These are phyloP conservation scores for Triticum monococcum DNA, from an alignment of 176 grass and related monocot genomes.

Conservation along the genomic window DNA sequence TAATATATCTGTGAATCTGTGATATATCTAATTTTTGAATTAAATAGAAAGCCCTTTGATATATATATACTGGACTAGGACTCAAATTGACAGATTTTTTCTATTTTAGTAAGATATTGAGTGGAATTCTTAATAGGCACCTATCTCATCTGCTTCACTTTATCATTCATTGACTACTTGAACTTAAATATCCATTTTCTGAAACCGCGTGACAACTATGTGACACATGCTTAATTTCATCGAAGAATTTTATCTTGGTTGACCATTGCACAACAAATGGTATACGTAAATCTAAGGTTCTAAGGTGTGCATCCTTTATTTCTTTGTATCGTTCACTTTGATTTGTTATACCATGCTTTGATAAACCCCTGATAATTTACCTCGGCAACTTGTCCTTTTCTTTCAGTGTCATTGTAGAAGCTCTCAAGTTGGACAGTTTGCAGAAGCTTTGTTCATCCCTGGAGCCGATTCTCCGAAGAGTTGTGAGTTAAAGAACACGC, in stretches of 20 bases:
- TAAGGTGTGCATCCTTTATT: neutral
- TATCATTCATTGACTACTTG: neutral
- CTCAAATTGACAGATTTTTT: neutral
- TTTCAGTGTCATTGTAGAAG: constrained; percentile 95
- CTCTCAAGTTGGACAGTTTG: constrained; percentile 89
- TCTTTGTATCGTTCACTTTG: neutral
- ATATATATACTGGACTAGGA: neutral
- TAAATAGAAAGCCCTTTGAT: neutral
- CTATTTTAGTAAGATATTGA: neutral
- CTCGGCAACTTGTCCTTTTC: neutral
- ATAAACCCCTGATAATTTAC: constrained; percentile 20
- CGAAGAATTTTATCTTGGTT: neutral
- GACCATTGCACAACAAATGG: neutral
- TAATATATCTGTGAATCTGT: neutral
- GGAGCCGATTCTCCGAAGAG: constrained; percentile 92
- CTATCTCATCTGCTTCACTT: neutral
- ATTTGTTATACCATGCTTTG: neutral
- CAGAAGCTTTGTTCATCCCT: constrained; percentile 97
- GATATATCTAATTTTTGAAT: no score
- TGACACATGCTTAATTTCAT: constrained; percentile 14
- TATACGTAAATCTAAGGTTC: neutral
- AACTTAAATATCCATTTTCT: constrained; percentile 11
- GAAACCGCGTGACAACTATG: neutral
- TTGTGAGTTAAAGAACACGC: constrained; percentile 60
- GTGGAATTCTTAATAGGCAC: neutral